Conservation (phyloP, 2,329 filamentous ascomycete species). For the Emergomyces orientalis region DNA sequence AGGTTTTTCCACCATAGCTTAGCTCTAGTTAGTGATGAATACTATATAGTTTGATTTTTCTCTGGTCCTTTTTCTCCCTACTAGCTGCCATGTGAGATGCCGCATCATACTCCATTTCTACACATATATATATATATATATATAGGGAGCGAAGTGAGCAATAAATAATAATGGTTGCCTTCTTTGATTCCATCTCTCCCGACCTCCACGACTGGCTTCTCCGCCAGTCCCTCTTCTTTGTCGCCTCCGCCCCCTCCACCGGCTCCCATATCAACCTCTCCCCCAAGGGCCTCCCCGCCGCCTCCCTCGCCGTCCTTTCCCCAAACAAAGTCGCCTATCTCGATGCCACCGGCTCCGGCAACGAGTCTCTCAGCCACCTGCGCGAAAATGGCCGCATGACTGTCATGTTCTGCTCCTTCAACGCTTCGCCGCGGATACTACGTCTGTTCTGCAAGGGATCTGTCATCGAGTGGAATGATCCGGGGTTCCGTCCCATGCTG, state of each 20-base stretch:
- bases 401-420: constrained; percentile 64
- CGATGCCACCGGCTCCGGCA: constrained; percentile 65
- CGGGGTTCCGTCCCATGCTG: constrained; percentile 39
- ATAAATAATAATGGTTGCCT: constrained; percentile 46
- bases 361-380: constrained; percentile 65
- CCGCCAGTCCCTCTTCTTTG: constrained; percentile 64
- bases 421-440: constrained; percentile 50
- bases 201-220: constrained; percentile 56
- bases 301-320: constrained; percentile 53
- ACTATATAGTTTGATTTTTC: too few species aligned
- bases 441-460: constrained; percentile 52
- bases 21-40: too few species aligned
- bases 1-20: too few species aligned
- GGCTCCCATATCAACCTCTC: constrained; percentile 65
- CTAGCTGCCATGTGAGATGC: too few species aligned
- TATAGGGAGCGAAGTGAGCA: neutral
- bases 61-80: too few species aligned
- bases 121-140: neutral
- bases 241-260: constrained; percentile 60
- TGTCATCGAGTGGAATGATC: constrained; percentile 52
- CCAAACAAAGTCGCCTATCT: constrained; percentile 58
- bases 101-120: too few species aligned
- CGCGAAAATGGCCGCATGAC: constrained; percentile 69
- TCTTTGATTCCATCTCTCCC: constrained; percentile 46
- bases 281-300: constrained; percentile 58